Base-by-base conservation (phyloP, 106 monocot species). In the Dioscorea alata region DNA sequence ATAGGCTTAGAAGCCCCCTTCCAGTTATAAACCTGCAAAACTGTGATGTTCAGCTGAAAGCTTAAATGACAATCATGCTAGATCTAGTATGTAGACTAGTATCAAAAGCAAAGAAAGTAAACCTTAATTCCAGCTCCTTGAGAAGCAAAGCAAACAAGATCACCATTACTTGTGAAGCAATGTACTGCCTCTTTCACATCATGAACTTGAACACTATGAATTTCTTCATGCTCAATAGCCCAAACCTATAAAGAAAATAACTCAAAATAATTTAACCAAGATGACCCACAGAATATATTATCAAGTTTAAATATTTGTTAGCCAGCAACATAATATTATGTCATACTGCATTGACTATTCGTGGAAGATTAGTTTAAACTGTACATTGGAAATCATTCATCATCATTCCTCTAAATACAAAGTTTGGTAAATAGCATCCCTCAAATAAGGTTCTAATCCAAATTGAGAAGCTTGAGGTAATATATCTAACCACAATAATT, bases 41-140 rank as follows among this genome's bases (percentile, higher is more conserved):
- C 32, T 8, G 23, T 35, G 50, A 64, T 18, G 13, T 31, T 9
- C 1, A 4, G 15, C 22, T 18, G 42, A 23, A 22, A 32, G 17
- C 33, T 23, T 25, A 42, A 42, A 42, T 42, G 42, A 42, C 10
- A 4, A 21, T 0, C 22, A 31, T 62, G 18, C 18, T 51, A 12
- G 8, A 52, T 19, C 22, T 15, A 21, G 18, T 60, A 33, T 25
- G 13, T 51, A 32, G 17, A 50, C 24, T 42, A 42, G n/a, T 28
- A 59, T 63, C 42, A 64, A 42, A 42, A 42, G 42, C 42, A 42
- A 42, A 71, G 33, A 61, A 25, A 25, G 28, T 61, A 48, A 51
- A 84, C 84, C 84, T 80, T 84, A 31, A 62, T 73, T 34, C 84
- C 75, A 23, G 76, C 76, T 61, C 84, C 84, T 84, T 80, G 84